A percentile compares a stretch with the other conserved stretches of the same genome.
phyloP scores from a whole-genome alignment of 768 basidiomycete genomes.

The Leccinum subgranulosum region DNA sequence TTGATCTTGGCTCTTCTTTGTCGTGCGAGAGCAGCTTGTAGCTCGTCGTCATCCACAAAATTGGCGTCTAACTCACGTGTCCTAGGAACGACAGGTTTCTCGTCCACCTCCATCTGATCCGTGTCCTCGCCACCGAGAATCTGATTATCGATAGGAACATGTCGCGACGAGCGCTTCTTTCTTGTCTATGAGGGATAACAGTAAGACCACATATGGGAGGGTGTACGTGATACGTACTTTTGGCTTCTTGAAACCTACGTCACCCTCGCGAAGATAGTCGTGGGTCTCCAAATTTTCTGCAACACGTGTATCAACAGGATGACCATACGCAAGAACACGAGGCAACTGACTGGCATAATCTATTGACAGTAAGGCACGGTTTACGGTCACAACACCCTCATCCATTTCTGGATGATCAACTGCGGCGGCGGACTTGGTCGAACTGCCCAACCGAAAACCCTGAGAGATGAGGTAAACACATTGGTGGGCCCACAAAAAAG shows the following conservation, averaged over 20 bases:
- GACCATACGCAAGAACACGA: neutral
- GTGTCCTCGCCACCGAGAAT: slow-evolving; percentile 10
- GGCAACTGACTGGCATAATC: slow-evolving; percentile 80
- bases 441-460: slow-evolving; percentile 86
- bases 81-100: slow-evolving; percentile 63
- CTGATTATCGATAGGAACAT: slow-evolving; percentile 46
- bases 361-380: slow-evolving; percentile 78
- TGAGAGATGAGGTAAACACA: slow-evolving; percentile 29
- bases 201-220: neutral
- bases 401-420: slow-evolving; percentile 41
- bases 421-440: slow-evolving; percentile 38
- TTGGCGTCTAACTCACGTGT: slow-evolving; percentile 77
- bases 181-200: slow-evolving; percentile 57
- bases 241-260: slow-evolving; percentile 92
- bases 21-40: slow-evolving; percentile 88
- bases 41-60: slow-evolving; percentile 97
- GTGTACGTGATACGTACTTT: slow-evolving; percentile 50
- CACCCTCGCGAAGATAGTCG: slow-evolving; percentile 92
- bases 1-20: slow-evolving; percentile 79
- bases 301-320: slow-evolving; percentile 17
- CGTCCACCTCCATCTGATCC: slow-evolving; percentile 75
- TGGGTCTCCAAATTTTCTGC: slow-evolving; percentile 79
- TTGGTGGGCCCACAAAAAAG: neutral
- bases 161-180: slow-evolving; percentile 82
- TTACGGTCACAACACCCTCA: slow-evolving; percentile 57